Base-by-base conservation (phyloP, 1,284 basidiomycete genomes). In the Blastosporella zonata region DNA sequence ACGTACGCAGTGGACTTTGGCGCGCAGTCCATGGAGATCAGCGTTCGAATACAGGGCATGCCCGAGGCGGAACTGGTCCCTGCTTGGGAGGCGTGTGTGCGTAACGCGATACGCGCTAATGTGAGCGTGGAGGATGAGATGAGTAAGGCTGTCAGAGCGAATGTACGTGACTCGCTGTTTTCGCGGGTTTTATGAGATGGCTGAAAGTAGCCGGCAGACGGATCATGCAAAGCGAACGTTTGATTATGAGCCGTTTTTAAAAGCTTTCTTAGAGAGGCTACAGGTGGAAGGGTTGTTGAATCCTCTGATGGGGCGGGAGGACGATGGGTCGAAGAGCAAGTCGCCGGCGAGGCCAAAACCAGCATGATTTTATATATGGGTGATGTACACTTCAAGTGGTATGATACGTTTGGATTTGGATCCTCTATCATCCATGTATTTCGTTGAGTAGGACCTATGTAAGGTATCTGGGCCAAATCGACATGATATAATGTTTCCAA, bases 231-330 rank as follows among this genome's bases (percentile, higher is more conserved):
- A 76, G 44, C 65, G 81, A 17, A 81, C 79, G 7, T 78, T 76
- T 55, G 79, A 84, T 60, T 84, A 82, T 54, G 79, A 80, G 55
- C 79, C 78, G 0, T 82, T 83, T 62, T 64, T 82, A 33, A 65
- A 62, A 18, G 69, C 67, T 37, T 81, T 78, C 52, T 57, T 82
- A 1, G 63, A 57, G 2, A 57, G 63, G 2, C 53, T 81, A 53
- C 71, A 79, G 36, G 53, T 64, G 2, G 76, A 78, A 50, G 78
- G 77, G 0, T 49, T 78, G 25, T 61, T 83, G 25, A 69, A 75
- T 36, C 53, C 67, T 1, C 55, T 77, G 22, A 62, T 79, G 2
- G 67, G 67, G 41, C 55, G 63, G 9, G 68, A 71, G 38, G 61
- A 63, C 21, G 58, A 63, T 22, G 64, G 62, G 13, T 58, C 52